Evolutionary conservation across 352 stramenopile species (phyloP), one percentile per base, ranked within the genome.

Genomic region (Globisporangium camurandrum): DNA sequence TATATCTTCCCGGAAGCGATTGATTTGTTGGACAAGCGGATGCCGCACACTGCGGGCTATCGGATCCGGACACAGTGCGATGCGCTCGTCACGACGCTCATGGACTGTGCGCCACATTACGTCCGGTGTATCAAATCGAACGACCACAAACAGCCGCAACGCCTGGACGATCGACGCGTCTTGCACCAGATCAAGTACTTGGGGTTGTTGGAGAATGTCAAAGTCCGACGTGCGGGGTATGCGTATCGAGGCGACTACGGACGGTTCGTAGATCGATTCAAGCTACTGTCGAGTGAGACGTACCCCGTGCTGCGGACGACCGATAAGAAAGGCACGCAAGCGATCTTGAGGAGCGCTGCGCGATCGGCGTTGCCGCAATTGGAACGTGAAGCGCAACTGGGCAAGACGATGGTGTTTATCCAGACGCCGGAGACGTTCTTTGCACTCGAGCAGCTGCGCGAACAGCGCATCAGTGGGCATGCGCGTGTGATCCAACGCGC

Each of bases 51-150:
- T 2, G 84, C 76, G 0, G 80, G 81, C 26, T 88, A 84, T 47
- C 86, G 86, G 42, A 94, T 94, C 31, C 75, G 84, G 24, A 93
- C 81, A 10, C 86, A 97, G 44, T 95, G 86, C 37, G 74, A 92
- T 48, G 84, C 80, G 26, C 79, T 97, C 30, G 86, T 97, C 20
- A 78, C 69, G 0, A 79, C 76, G 10, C 57, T 97, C 23, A 93
- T 95, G 77, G 78, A 93, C 51, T 96, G 88, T 61, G 89, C 88
- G 22, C 88, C 86, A 54, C 83, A 95, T 49, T 96, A 96, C 43
- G 84, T 96, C 43, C 83, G 86, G n/a, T 95, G 84, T 51, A 94
- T 96, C 51, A 96, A 96, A 59, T 90, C 82, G 4, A 96, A 96
- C 52, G 87, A 96, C 55, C 71, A 93, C 38, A 96, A 96, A 43